These are phyloP conservation scores for Leptodontidium sp. DNA, from an alignment of 2,329 filamentous ascomycete species.

Conservation along the genomic window DNA sequence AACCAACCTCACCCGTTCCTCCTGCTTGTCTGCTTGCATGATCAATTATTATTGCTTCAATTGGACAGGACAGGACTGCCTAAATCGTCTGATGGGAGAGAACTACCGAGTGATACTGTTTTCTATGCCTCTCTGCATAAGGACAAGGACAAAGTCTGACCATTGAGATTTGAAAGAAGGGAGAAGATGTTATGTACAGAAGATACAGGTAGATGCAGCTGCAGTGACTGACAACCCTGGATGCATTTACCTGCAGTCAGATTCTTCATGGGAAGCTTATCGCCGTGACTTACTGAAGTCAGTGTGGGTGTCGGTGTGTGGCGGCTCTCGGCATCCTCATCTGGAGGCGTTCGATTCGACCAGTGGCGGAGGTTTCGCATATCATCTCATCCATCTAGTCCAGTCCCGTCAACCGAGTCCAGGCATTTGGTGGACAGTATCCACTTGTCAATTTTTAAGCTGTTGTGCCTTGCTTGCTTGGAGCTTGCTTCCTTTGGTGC, in stretches of 20 bases:
- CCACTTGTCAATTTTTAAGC: not conserved
- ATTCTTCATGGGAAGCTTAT: not conserved
- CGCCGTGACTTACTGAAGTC: constrained; percentile 5
- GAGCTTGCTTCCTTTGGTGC: not conserved
- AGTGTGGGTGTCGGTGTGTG: constrained; percentile 6
- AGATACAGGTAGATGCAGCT: not conserved
- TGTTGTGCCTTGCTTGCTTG: not conserved
- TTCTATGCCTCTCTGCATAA: not conserved
- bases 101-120: not conserved
- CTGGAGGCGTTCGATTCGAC: constrained; percentile 5
- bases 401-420: too few species aligned
- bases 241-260: constrained; percentile 6
- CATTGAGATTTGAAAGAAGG: not conserved
- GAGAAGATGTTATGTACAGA: not conserved
- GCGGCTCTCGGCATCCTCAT: constrained; percentile 5
- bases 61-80: not conserved
- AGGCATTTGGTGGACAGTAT: not conserved
- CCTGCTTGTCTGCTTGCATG: not conserved
- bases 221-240: not conserved
- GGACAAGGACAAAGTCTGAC: not conserved
- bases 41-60: too few species aligned
- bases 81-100: not conserved
- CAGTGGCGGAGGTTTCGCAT: constrained; percentile 12
- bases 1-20: constrained; percentile 4
- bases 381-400: not conserved